Conservation (phyloP, 1,284 basidiomycete genomes). For the Omphalotus olearius region DNA sequence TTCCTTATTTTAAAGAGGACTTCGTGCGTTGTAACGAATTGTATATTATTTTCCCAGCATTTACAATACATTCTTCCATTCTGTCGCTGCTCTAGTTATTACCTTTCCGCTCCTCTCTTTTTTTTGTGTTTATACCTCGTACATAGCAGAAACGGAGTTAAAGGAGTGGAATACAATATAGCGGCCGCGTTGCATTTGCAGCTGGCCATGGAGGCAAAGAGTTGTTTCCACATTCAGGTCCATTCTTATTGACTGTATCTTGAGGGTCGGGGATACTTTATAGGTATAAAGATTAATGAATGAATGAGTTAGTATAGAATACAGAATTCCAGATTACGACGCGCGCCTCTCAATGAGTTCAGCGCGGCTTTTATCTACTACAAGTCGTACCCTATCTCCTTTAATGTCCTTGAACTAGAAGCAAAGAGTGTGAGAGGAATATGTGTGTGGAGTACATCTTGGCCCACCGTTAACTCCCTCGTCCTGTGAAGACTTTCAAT, state of each 20-base stretch:
- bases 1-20: too few relatives aligned
- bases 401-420: slow-evolving; percentile 61
- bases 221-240: slow-evolving; percentile 3
- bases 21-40: not conserved
- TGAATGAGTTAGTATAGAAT: too few relatives aligned
- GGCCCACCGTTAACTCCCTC: slow-evolving; percentile 63
- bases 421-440: not conserved
- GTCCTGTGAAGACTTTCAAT: slow-evolving; percentile 71
- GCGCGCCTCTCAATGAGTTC: slow-evolving; percentile 21
- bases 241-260: slow-evolving; percentile 1
- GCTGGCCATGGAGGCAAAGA: slow-evolving; percentile 4
- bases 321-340: too few relatives aligned
- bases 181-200: slow-evolving; percentile 1
- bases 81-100: not conserved
- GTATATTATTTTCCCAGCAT: not conserved
- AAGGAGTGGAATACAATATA: too few relatives aligned
- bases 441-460: not conserved
- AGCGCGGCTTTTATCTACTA: slow-evolving; percentile 58
- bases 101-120: not conserved
- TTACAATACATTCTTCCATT: not conserved
- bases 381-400: slow-evolving; percentile 54
- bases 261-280: too few relatives aligned
- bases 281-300: too few relatives aligned
- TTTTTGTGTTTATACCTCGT: too few relatives aligned
- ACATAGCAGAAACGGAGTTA: too few relatives aligned